Evolutionary conservation across 257 asterid species (phyloP).

Genomic region (Agastache rugosa): DNA sequence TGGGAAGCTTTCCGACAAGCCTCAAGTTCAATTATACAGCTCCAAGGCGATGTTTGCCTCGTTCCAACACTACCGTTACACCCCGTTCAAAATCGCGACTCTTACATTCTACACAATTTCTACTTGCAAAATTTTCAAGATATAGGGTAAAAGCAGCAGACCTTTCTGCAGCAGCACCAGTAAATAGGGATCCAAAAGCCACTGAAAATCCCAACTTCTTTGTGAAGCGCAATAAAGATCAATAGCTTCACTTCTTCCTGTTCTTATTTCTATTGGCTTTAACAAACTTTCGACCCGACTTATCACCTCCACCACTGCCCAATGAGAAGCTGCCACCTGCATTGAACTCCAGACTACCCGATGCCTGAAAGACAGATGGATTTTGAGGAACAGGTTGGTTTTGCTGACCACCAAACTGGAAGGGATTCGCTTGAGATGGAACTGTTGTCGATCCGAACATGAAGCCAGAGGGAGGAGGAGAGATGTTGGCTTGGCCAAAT

Average conservation of each 20-base stretch:
- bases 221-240: neutral
- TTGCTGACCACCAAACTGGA: constrained; percentile 67
- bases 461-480: constrained; percentile 55
- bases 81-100: constrained; percentile 27
- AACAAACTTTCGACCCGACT: constrained; percentile 53
- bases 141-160: neutral
- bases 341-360: constrained; percentile 58
- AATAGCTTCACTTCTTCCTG: constrained; percentile 44
- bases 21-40: neutral
- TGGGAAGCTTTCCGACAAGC: neutral
- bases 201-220: neutral
- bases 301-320: constrained; percentile 66
- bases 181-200: neutral
- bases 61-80: neutral
- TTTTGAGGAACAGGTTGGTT: constrained; percentile 51
- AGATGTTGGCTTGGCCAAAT: constrained; percentile 55
- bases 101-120: neutral
- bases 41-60: neutral
- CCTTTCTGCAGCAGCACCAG: neutral
- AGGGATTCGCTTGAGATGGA: constrained; percentile 47
- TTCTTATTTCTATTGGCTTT: constrained; percentile 50
- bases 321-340: constrained; percentile 76
- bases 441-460: constrained; percentile 53
- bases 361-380: constrained; percentile 55
- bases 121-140: constrained; percentile 9